Evolutionary conservation across 1,139 yeast species (phyloP).

Genomic region (Pneumocystis canis): DNA sequence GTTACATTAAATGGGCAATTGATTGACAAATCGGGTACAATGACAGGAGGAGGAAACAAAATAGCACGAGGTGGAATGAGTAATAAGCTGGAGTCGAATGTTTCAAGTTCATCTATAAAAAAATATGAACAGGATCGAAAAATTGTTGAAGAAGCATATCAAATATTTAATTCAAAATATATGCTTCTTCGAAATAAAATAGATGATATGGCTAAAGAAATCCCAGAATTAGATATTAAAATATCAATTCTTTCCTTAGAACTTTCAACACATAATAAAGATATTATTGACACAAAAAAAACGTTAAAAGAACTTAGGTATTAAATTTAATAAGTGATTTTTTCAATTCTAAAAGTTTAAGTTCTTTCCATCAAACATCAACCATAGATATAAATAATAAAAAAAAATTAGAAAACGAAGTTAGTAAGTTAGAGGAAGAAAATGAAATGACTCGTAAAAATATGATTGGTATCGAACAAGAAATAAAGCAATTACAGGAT

Average conservation of each 20-base stretch:
- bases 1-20: constrained; percentile 87
- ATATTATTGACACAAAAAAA: constrained; percentile 31
- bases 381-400: constrained; percentile 9
- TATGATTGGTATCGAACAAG: constrained; percentile 43
- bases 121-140: constrained; percentile 44
- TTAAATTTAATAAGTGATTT: constrained; percentile 12
- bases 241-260: constrained; percentile 51
- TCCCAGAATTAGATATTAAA: constrained; percentile 55
- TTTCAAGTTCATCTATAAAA: constrained; percentile 45
- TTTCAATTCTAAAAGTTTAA: background rate
- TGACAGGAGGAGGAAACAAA: constrained; percentile 87
- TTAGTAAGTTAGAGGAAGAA: constrained; percentile 28
- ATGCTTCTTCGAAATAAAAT: constrained; percentile 20
- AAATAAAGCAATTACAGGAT: constrained; percentile 50
- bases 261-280: constrained; percentile 42
- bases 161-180: constrained; percentile 42
- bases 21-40: constrained; percentile 90
- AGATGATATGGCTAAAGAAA: constrained; percentile 42
- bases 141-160: constrained; percentile 37
- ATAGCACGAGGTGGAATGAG: constrained; percentile 52
- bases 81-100: constrained; percentile 24
- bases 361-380: constrained; percentile 8
- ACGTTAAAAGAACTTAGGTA: constrained; percentile 21
- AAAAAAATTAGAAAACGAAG: constrained; percentile 21
- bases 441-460: constrained; percentile 35